Percentiles rank a stretch among this genome's conserved stretches.
These are phyloP conservation scores for Kluyveromyces wickerhamii DNA, from an alignment of 805 yeast genomes.

Conservation along the genomic window DNA sequence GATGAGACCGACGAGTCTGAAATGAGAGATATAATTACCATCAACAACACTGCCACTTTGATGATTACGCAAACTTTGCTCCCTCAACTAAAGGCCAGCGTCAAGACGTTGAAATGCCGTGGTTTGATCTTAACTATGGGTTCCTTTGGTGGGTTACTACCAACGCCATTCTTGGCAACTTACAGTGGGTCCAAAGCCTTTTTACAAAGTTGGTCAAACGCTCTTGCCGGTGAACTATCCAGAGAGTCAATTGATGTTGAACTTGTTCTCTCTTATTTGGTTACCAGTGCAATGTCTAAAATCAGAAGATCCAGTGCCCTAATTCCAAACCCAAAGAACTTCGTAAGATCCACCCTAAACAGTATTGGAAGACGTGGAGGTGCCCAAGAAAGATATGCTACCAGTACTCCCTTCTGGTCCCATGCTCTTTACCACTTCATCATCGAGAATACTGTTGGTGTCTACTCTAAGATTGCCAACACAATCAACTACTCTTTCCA, in stretches of 20 bases:
- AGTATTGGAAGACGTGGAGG: constrained; percentile 81
- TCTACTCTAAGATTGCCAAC: constrained; percentile 64
- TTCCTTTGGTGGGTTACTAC: constrained; percentile 89
- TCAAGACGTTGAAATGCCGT: constrained; percentile 35
- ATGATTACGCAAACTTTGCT: constrained; percentile 72
- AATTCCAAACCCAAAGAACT: constrained; percentile 75
- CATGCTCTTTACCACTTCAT: constrained; percentile 89
- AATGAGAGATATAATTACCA: constrained; percentile 68
- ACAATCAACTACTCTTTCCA: constrained; percentile 68
- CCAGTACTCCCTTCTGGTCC: constrained; percentile 85
- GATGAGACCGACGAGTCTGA: constrained; percentile 70
- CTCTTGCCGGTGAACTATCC: constrained; percentile 78
- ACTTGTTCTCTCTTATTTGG: constrained; percentile 77
- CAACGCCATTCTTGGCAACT: constrained; percentile 86
- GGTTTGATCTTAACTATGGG: constrained; percentile 93
- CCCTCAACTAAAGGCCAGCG: constrained; percentile 57
- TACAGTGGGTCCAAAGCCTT: constrained; percentile 96
- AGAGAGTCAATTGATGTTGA: constrained; percentile 74
- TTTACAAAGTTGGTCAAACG: constrained; percentile 85
- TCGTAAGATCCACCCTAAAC: constrained; percentile 65
- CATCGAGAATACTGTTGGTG: constrained; percentile 74
- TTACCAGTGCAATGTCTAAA: constrained; percentile 94
- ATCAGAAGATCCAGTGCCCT: constrained; percentile 63
- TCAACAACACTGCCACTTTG: constrained; percentile 80
- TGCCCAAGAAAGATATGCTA: constrained; percentile 83